These are phyloP conservation scores for Cenchrus fungigraminus DNA, from an alignment of 176 grass and related monocot species.

Conservation along the genomic window DNA sequence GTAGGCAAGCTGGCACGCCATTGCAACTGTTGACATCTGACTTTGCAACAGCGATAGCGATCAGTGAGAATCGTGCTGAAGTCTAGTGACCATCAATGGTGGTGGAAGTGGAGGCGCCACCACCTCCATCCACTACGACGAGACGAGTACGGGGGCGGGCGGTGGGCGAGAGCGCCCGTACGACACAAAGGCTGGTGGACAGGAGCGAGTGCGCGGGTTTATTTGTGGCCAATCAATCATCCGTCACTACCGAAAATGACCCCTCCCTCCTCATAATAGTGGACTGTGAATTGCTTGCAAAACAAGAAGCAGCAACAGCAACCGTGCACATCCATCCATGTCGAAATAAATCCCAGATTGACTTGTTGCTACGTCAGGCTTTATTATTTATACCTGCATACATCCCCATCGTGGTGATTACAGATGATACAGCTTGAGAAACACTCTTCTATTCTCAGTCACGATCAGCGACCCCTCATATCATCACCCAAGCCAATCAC, in stretches of 20 bases:
- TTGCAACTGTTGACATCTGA: not conserved
- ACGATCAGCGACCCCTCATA: not conserved
- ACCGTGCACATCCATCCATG: not conserved
- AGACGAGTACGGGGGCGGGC: not conserved
- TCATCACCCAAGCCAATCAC: not conserved
- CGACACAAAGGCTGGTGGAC: not conserved
- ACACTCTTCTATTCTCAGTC: not conserved
- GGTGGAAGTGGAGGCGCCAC: conserved; percentile 16
- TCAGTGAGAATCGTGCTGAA: not conserved
- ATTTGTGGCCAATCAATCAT: not conserved
- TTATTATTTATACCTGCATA: not conserved
- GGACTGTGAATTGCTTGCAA: not conserved
- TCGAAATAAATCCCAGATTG: not conserved
- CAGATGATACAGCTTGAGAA: not conserved
- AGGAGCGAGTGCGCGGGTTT: not conserved
- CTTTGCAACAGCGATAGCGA: not conserved
- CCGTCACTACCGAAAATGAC: not conserved
- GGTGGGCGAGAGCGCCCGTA: not conserved
- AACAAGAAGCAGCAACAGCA: not conserved
- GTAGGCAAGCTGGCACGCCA: too few relatives aligned
- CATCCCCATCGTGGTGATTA: not conserved
- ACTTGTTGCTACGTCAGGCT: not conserved
- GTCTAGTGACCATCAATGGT: conserved; percentile 24
- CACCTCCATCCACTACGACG: not conserved
- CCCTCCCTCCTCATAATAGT: not conserved